Conservation (phyloP, 345 rosid genomes). For the Eucalyptus caleyi region DNA sequence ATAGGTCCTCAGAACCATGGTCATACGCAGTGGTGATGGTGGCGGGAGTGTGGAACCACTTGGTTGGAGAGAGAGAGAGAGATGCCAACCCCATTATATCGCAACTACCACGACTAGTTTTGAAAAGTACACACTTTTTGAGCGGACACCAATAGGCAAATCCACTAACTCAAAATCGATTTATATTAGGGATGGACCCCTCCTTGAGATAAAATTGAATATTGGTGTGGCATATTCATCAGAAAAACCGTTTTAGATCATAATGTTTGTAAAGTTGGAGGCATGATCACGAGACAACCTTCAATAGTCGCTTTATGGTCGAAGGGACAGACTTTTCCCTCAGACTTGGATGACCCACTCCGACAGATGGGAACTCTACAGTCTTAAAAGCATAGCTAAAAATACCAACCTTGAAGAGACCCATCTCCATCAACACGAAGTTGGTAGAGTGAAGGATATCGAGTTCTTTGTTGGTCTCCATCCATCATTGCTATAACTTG, state of each 20-base stretch:
- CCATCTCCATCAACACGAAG: neutral
- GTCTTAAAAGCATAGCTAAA: neutral
- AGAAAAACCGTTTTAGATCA: neutral
- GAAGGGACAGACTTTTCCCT: neutral
- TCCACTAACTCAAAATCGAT: neutral
- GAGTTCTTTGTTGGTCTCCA: neutral
- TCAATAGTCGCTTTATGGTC: neutral
- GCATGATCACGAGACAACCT: neutral
- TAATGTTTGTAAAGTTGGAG: neutral
- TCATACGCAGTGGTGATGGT: neutral
- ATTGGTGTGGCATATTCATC: neutral
- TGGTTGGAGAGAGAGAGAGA: neutral
- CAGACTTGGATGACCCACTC: neutral
- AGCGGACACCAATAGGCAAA: accelerated
- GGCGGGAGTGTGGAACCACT: neutral
- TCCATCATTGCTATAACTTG: neutral
- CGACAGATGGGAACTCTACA: neutral
- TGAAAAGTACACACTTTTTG: neutral
- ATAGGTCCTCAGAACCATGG: neutral
- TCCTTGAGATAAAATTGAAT: neutral
- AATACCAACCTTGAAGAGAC: neutral
- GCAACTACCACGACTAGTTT: neutral
- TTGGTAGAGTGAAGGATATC: neutral
- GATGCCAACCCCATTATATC: neutral
- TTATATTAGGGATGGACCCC: neutral